Conservation (phyloP, 306 rosid genomes). For the Cicer cuneatum region DNA sequence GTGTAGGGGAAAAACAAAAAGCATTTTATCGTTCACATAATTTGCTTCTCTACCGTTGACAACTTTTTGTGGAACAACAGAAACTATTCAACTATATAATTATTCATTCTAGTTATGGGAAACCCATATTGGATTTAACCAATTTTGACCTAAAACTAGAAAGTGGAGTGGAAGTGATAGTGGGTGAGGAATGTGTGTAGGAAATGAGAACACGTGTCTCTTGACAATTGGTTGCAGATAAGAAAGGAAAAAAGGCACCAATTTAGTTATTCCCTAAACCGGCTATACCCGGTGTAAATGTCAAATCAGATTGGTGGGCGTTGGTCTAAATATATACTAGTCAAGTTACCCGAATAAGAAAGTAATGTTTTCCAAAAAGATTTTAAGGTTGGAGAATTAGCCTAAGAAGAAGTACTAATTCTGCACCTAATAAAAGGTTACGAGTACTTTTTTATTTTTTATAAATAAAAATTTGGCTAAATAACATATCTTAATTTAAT, state of each 20-base stretch:
- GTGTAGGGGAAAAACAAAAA: background rate
- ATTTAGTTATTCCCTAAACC: conserved; percentile 36
- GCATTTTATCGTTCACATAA: background rate
- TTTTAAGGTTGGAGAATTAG: conserved; percentile 62
- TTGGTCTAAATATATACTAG: conserved; percentile 22
- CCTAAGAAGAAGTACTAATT: conserved; percentile 58
- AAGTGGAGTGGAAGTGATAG: conserved; percentile 4
- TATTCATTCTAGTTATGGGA: background rate
- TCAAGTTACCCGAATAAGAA: conserved; percentile 65
- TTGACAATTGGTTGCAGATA: conserved; percentile 11
- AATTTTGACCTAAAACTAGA: conserved; percentile 30
- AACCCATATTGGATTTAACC: conserved; percentile 15
- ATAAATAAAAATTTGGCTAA: too few species aligned
- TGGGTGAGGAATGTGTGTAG: conserved; percentile 5
- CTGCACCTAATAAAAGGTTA: conserved; percentile 44
- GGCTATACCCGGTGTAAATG: conserved; percentile 56
- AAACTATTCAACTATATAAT: conserved; percentile 21
- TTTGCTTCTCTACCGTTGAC: conserved; percentile 30
- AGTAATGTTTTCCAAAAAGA: conserved; percentile 49
- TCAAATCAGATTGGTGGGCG: conserved; percentile 48
- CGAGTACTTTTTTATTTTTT: too few species aligned
- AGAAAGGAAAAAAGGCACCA: background rate
- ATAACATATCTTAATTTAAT: too few species aligned
- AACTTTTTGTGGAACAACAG: background rate
- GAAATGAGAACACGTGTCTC: conserved; percentile 36